These are phyloP conservation scores for Termitomyces sp. DNA, from an alignment of 768 basidiomycete species.

Conservation along the genomic window DNA sequence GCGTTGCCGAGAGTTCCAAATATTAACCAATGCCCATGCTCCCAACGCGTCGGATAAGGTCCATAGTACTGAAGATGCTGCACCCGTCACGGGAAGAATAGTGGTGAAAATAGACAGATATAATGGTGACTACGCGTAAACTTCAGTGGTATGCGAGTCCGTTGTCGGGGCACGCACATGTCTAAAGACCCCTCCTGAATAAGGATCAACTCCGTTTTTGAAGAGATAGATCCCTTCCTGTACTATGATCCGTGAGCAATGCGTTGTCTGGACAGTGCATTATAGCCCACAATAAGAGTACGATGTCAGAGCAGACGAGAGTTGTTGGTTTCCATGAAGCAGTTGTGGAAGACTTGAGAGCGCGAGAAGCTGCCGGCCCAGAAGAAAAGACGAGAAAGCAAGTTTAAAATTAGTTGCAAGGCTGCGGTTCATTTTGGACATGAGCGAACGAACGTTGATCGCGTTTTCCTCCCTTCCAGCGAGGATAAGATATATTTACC, in stretches of 20 bases:
- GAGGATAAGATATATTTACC: too few species aligned
- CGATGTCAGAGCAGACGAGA: constrained; percentile 79
- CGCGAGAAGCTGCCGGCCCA: constrained; percentile 46
- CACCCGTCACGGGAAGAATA: constrained; percentile 48
- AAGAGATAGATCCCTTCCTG: constrained; percentile 86
- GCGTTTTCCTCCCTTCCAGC: too few species aligned
- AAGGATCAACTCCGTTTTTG: constrained; percentile 75
- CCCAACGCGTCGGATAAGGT: constrained; percentile 59
- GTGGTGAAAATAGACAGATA: constrained; percentile 72
- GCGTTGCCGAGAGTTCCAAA: constrained; percentile 62
- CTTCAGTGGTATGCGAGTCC: neutral
- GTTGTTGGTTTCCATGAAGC: constrained; percentile 66
- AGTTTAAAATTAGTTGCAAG: constrained; percentile 9
- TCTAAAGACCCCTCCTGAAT: constrained; percentile 78
- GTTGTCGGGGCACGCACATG: constrained; percentile 53
- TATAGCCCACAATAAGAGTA: constrained; percentile 64
- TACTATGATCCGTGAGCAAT: constrained; percentile 41
- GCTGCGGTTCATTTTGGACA: constrained; percentile 9
- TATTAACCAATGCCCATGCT: constrained; percentile 62
- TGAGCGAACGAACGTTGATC: too few species aligned
- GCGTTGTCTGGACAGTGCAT: neutral
- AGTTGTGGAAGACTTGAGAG: constrained; percentile 41
- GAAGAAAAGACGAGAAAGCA: constrained; percentile 36
- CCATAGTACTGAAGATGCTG: constrained; percentile 58
- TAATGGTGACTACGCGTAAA: constrained; percentile 62